Evolutionary conservation across 345 rosid genomes (phyloP).

Genomic region (Ceriops tagal): DNA sequence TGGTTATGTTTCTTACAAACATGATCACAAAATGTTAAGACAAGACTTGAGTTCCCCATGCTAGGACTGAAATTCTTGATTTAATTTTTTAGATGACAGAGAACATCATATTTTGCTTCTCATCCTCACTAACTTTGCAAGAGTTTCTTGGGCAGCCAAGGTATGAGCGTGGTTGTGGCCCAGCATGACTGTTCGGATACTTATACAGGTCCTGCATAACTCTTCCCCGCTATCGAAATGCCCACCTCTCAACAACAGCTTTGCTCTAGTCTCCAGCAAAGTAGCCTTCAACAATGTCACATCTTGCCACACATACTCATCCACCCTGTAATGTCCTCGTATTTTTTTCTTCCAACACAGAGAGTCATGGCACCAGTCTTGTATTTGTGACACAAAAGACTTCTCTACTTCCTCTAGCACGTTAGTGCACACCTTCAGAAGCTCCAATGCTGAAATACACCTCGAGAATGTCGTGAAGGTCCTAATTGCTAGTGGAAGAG

Average conservation of each 20-base stretch:
- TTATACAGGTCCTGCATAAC: constrained; percentile 79
- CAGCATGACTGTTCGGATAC: constrained; percentile 90
- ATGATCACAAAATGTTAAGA: constrained; percentile 19
- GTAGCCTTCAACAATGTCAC: constrained; percentile 78
- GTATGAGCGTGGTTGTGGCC: constrained; percentile 82
- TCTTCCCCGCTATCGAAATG: constrained; percentile 83
- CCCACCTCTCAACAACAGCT: constrained; percentile 79
- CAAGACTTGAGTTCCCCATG: constrained; percentile 29
- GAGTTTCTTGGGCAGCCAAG: constrained; percentile 89
- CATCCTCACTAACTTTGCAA: constrained; percentile 83
- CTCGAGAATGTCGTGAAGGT: constrained; percentile 80
- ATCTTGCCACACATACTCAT: constrained; percentile 91
- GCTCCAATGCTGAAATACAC: constrained; percentile 84
- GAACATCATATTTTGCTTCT: constrained; percentile 67
- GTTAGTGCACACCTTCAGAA: constrained; percentile 78
- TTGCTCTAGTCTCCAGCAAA: constrained; percentile 79
- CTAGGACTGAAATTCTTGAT: no score
- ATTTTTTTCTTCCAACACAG: constrained; percentile 81
- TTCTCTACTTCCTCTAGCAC: constrained; percentile 91
- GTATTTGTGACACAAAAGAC: constrained; percentile 78
- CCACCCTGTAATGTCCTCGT: constrained; percentile 51
- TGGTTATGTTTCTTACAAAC: constrained; percentile 9
- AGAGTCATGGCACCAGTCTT: constrained; percentile 76
- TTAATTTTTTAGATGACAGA: no score
- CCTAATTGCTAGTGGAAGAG: constrained; percentile 72